Conservation (phyloP, 2,329 filamentous ascomycete species). For the Phialemonium atrogriseum region DNA sequence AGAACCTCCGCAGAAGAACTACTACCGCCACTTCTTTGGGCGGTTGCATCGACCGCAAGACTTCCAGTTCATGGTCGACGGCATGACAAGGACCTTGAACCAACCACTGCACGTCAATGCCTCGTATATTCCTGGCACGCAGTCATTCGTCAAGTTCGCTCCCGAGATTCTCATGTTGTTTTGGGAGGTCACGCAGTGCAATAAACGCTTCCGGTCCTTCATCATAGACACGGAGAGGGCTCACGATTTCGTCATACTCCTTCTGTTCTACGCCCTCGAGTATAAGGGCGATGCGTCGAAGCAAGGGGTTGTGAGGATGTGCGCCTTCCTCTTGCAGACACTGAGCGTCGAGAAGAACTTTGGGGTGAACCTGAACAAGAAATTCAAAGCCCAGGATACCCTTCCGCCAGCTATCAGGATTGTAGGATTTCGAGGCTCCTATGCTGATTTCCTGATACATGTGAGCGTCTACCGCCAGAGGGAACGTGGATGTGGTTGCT, state of each 20-base stretch:
- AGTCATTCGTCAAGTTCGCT: conserved; percentile 74
- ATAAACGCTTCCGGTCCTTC: conserved; percentile 92
- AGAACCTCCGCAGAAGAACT: conserved; percentile 69
- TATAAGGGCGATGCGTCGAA: conserved; percentile 79
- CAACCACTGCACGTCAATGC: conserved; percentile 84
- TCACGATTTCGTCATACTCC: conserved; percentile 85
- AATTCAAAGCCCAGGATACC: conserved; percentile 81
- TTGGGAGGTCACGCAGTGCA: conserved; percentile 96
- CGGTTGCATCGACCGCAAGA: conserved; percentile 88
- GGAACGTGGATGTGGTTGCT: conserved; percentile 6
- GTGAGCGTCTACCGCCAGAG: conserved; percentile 36
- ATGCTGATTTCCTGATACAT: conserved; percentile 89
- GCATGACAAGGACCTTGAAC: conserved; percentile 85
- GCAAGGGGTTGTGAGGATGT: conserved; percentile 92
- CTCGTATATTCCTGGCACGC: conserved; percentile 80
- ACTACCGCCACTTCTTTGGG: conserved; percentile 86
- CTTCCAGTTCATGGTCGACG: conserved; percentile 94
- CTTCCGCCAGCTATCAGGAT: conserved; percentile 76
- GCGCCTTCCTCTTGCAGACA: conserved; percentile 92
- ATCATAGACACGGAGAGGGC: conserved; percentile 92
- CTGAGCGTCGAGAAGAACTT: conserved; percentile 89
- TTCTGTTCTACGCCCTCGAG: conserved; percentile 88
- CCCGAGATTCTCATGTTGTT: conserved; percentile 96
- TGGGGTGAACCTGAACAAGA: conserved; percentile 80
- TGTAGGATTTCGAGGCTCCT: conserved; percentile 76